Percentiles rank a stretch among this genome's conserved stretches.
Evolutionary conservation across 345 rosid genomes (phyloP).

Genomic region (Linum usitatissimum): DNA sequence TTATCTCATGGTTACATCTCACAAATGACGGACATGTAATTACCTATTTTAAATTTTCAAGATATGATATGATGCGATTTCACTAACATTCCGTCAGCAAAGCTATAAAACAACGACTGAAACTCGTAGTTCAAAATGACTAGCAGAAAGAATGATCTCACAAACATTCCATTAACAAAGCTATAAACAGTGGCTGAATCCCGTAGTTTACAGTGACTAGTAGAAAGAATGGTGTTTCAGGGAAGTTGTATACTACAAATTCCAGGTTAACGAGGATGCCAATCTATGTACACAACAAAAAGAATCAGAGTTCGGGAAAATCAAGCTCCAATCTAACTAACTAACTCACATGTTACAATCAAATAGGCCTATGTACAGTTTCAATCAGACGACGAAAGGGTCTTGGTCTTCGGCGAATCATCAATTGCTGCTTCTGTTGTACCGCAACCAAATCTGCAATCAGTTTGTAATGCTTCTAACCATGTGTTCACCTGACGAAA

Average conservation of each 20-base stretch:
- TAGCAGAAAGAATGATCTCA: background rate
- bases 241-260: background rate
- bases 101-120: background rate
- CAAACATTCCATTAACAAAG: background rate
- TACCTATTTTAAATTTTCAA: too few species aligned
- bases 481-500: conserved; percentile 58
- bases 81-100: background rate
- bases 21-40: too few species aligned
- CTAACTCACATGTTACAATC: background rate
- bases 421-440: conserved; percentile 8
- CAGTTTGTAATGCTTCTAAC: conserved; percentile 43
- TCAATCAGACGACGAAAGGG: background rate
- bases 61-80: too few species aligned
- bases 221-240: background rate
- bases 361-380: background rate
- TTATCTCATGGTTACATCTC: too few species aligned
- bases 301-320: background rate
- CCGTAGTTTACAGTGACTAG: background rate
- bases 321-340: background rate
- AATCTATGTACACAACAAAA: background rate
- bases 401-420: background rate
- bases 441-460: conserved; percentile 36
- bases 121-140: background rate
- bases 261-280: background rate
- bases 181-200: background rate